Base-by-base conservation (phyloP, 75 land plant genomes). In the Sequoia sempervirens region DNA sequence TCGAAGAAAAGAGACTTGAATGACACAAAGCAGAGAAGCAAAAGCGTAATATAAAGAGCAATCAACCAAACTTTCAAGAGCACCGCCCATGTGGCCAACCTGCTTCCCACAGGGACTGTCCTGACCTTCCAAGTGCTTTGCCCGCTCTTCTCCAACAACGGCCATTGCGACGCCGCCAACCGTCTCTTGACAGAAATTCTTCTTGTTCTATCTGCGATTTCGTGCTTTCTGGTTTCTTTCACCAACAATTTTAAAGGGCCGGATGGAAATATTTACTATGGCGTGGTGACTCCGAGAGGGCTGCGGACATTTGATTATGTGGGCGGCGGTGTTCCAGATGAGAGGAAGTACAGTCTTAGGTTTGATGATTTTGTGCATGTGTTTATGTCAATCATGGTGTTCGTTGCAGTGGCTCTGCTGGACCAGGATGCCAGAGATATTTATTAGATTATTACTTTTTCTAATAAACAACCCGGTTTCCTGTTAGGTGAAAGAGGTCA, bases 61-160 rank as follows among this genome's bases (percentile, higher is more conserved):
- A 84, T 93, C 0, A 80, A 87, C 38, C 91, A 87, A 74, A 82
- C 94, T 4, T 89, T 92, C 84, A 86, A 84, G 80, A 85, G 88
- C 47, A 85, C 92, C 17, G 91, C 92, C 0, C 86, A 88, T 72
- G 68, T 94, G 37, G 84, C 94, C 7, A 94, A 91, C 50, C 90
- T 92, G 28, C 96, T 94, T 32, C 96, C 96, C 13, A 92, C 96
- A 4, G 96, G 96, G 28, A 84, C 96, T 2, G 94, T 91, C 30
- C 91, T 94, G 28, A 75, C 84, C 3, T 94, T 94, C 88, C 94
- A 94, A 75, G 37, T 90, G 32, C 82, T 94, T 4, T 72, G 89
- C 1, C 96, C 96, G 0, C 79, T 90, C 30, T 75, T 92, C 82
- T 89, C 94, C 36, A 83, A 90, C 82, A 34, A 82, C 37, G 96